Percentiles rank a stretch among this genome's conserved stretches.
These are phyloP conservation scores for Colletotrichum coccodes DNA, from an alignment of 2,329 filamentous ascomycete genomes.

Conservation along the genomic window DNA sequence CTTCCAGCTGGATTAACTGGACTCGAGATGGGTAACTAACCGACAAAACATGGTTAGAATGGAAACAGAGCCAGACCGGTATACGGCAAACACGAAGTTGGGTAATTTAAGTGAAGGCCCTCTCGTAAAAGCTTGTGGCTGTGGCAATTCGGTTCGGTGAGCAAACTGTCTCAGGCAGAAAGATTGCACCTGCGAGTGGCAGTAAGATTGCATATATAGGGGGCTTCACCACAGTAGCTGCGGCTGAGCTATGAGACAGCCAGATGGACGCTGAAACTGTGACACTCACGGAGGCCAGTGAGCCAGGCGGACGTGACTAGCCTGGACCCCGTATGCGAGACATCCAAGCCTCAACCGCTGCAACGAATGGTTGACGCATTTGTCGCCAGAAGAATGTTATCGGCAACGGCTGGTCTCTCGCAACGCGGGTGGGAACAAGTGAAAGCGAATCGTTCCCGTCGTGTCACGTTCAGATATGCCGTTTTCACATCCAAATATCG, in stretches of 20 bases:
- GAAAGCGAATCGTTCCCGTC: not conserved
- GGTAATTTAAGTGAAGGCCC: too few relatives aligned
- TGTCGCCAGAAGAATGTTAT: not conserved
- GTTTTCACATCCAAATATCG: not conserved
- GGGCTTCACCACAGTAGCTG: not conserved
- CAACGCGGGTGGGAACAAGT: not conserved
- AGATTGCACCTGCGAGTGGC: not conserved
- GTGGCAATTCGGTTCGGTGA: too few relatives aligned
- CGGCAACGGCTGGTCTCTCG: not conserved
- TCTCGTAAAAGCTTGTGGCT: too few relatives aligned
- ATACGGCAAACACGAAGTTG: too few relatives aligned
- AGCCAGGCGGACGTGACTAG: not conserved
- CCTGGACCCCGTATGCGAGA: not conserved
- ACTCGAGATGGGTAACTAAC: too few relatives aligned
- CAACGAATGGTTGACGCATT: not conserved
- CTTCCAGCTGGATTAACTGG: too few relatives aligned
- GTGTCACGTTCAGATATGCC: not conserved
- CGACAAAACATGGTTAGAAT: too few relatives aligned
- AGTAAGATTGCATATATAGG: not conserved
- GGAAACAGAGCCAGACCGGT: too few relatives aligned
- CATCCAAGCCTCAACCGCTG: not conserved
- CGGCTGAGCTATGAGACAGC: not conserved
- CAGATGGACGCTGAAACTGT: not conserved
- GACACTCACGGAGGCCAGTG: not conserved
- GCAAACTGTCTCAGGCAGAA: constrained; percentile 7